A percentile compares a stretch with the other conserved stretches of the same genome.
phyloP scores from a whole-genome alignment of 208 protist species.

The Naegleria fowleri region DNA sequence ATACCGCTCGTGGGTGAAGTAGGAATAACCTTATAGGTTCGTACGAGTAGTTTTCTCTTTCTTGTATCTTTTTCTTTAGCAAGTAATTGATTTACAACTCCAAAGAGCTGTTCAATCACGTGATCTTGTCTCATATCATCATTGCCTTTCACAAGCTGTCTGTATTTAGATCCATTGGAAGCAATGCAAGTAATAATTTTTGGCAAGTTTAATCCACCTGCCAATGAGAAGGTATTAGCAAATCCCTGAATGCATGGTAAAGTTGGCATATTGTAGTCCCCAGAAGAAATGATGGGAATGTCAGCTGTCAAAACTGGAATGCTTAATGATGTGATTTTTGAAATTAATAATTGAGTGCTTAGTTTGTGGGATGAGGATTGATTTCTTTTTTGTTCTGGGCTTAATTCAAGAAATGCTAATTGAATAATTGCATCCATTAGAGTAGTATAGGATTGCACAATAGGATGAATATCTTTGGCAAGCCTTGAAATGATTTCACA shows the following conservation, averaged over 20 bases:
- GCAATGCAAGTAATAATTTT: constrained; percentile 76
- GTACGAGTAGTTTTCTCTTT: constrained; percentile 52
- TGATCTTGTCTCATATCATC: constrained; percentile 92
- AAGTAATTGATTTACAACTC: constrained; percentile 66
- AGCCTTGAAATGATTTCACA: neutral
- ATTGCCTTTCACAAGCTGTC: constrained; percentile 62
- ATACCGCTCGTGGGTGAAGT: constrained; percentile 76
- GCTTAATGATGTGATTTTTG: neutral
- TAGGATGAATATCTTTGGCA: neutral
- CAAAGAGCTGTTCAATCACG: constrained; percentile 89
- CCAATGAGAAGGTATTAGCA: constrained; percentile 55
- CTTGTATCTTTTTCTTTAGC: constrained; percentile 36
- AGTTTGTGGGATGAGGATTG: neutral
- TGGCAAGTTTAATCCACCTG: constrained; percentile 88
- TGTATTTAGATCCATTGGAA: constrained; percentile 65
- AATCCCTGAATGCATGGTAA: constrained; percentile 44
- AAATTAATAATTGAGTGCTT: neutral
- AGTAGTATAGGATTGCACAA: neutral
- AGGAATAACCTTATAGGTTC: constrained; percentile 87
- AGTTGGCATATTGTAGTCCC: neutral
- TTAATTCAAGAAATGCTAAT: neutral
- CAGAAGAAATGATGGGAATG: neutral
- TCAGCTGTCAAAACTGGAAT: neutral
- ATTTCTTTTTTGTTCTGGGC: neutral
- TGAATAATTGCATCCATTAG: constrained; percentile 10